Conservation (phyloP, 164 flowering plant species). For the Macadamia integrifolia region DNA sequence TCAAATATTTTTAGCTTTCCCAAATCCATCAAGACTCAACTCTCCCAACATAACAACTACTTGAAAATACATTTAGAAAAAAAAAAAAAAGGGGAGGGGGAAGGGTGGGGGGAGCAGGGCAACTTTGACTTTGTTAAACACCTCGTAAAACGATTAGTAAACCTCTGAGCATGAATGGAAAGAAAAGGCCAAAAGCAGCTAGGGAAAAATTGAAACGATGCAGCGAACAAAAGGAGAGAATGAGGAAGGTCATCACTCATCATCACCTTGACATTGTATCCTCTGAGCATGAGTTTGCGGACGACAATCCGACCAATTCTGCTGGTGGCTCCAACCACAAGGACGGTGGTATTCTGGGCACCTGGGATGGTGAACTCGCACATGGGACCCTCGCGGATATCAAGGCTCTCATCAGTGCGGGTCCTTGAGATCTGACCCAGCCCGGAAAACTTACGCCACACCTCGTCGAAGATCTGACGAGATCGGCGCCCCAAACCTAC, state of each 20-base stretch:
- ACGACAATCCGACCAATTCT: slow-evolving; percentile 80
- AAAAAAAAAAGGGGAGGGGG: no score
- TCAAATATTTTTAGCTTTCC: no score
- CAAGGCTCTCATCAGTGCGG: slow-evolving; percentile 47
- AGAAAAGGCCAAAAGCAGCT: no score
- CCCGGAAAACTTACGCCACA: slow-evolving; percentile 86
- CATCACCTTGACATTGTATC: slow-evolving; percentile 83
- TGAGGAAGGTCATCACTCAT: slow-evolving; percentile 17
- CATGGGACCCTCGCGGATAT: slow-evolving; percentile 72
- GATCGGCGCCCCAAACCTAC: slow-evolving; percentile 88
- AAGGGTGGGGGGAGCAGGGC: neutral
- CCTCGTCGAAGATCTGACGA: slow-evolving; percentile 85
- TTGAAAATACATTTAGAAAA: neutral
- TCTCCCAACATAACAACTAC: neutral
- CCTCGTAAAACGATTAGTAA: no score
- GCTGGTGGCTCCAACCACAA: slow-evolving; percentile 93
- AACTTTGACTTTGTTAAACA: no score
- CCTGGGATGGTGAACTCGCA: slow-evolving; percentile 93
- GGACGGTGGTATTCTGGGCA: slow-evolving; percentile 83
- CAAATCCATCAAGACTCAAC: no score
- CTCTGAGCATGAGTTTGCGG: slow-evolving; percentile 90
- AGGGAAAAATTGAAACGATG: neutral
- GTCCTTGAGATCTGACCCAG: slow-evolving; percentile 94
- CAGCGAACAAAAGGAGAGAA: no score
- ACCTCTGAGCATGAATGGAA: no score